Evolutionary conservation across 306 rosid genomes (phyloP), one percentile per base, ranked within the genome.

Genomic region (Cucurbita pepo): DNA sequence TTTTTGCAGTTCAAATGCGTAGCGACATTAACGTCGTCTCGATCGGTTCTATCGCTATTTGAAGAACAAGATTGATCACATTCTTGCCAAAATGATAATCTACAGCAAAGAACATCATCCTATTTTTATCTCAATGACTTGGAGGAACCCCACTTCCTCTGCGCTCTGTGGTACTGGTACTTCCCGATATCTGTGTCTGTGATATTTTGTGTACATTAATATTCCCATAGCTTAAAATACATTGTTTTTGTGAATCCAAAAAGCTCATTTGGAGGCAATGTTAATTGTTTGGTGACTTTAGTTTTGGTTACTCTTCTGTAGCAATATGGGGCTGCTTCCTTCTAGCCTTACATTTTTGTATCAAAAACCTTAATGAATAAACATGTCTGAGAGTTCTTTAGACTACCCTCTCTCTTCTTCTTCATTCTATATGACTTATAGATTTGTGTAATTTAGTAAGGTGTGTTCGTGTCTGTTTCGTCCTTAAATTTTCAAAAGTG

Each of bases 1-100:
- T 45, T 47, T 14, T 85, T 78, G 74, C 95, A 92, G 97, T 92
- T 85, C 88, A 84, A 84, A 55, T 21, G 86, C 30, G 92, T 92
- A 81, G 91, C 98, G 60, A 66, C 74, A 40, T 72, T 90, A 66
- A 78, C 83, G 69, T 71, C 88, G 22, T 74, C 79, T n/a, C 77
- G 82, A 79, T 78, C 82, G 5, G 87, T 80, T 73, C 84, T 62
- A 55, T 67, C 89, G 21, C 86, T 88, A 69, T 88, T 76, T 47
- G 62, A 85, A 78, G 82, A 54, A 76, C 79, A 80, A 69, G 74
- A 83, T 19, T 3, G 48, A 19, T 61, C 65, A 19, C n/a, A 55
- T 18, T 22, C 40, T 18, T n/a, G 53, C 18, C 76, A 53, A 55
- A 11, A 55, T 6, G 71, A 19, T n/a, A 1, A 16, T 10, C 72